Evolutionary conservation across 1,139 yeast genomes (phyloP).

Genomic region (Saccharomyces hybrid): DNA sequence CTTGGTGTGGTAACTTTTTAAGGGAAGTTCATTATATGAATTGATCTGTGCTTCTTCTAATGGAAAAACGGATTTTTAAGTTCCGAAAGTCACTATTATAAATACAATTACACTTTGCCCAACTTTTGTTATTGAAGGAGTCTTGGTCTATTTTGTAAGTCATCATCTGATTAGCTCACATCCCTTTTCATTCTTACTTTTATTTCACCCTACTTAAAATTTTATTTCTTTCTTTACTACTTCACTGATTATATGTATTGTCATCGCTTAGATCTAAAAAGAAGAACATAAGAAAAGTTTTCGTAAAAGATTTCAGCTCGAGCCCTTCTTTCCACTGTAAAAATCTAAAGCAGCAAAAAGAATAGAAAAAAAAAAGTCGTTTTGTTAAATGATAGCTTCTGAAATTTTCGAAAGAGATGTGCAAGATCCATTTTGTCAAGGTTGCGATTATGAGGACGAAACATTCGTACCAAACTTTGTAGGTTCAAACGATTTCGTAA

Average conservation of each 20-base stretch:
- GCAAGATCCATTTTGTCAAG: conserved; percentile 24
- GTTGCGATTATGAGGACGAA: conserved; percentile 17
- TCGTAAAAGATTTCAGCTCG: neutral
- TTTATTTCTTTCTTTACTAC: neutral
- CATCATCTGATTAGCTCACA: neutral
- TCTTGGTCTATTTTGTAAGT: neutral
- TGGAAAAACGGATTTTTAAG: neutral
- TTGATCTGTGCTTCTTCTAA: neutral
- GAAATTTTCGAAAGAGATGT: conserved; percentile 22
- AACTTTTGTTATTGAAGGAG: neutral
- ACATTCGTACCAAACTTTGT: neutral
- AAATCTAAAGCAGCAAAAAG: neutral
- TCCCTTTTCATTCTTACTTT: neutral
- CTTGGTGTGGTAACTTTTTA: neutral
- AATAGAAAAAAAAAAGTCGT: neutral
- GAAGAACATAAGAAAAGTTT: neutral
- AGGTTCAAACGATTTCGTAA: conserved; percentile 1
- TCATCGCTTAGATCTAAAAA: neutral
- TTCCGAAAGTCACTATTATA: neutral
- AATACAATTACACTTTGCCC: neutral
- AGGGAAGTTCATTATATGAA: neutral
- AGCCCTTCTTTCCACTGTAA: neutral
- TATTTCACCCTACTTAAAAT: neutral
- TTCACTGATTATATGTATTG: neutral
- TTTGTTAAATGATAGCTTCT: neutral